Conservation (phyloP, 805 yeast genomes). For the Sugiyamaella mastotermitis region DNA sequence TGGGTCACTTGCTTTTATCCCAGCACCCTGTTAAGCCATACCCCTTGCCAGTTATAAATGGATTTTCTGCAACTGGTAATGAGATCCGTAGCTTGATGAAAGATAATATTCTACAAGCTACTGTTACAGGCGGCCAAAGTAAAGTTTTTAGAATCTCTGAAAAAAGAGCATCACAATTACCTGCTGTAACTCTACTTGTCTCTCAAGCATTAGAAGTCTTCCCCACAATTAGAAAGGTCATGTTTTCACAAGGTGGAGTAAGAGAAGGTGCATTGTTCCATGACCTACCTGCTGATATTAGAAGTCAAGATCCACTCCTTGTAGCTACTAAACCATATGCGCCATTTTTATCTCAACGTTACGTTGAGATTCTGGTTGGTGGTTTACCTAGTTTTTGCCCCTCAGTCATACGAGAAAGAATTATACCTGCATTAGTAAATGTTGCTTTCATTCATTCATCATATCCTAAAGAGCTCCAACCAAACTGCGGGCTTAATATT, state of each 20-base stretch:
- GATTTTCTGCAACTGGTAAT: constrained; percentile 52
- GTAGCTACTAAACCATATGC: constrained; percentile 70
- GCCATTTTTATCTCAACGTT: constrained; percentile 54
- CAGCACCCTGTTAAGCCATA: constrained; percentile 43
- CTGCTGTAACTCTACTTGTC: constrained; percentile 60
- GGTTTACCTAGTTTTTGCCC: constrained; percentile 43
- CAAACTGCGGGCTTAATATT: constrained; percentile 64
- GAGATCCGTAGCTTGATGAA: constrained; percentile 35
- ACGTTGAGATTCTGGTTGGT: constrained; percentile 45
- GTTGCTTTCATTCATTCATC: constrained; percentile 72
- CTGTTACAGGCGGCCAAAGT: neutral
- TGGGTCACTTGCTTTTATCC: constrained; percentile 54
- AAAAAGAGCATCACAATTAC: constrained; percentile 58
- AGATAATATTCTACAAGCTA: constrained; percentile 8
- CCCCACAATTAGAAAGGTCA: constrained; percentile 54
- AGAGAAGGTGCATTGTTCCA: constrained; percentile 71
- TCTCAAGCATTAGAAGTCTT: constrained; percentile 57
- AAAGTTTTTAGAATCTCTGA: constrained; percentile 61
- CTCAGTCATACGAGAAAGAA: constrained; percentile 46
- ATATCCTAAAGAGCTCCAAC: constrained; percentile 70
- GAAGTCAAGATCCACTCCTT: constrained; percentile 61
- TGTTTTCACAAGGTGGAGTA: constrained; percentile 72
- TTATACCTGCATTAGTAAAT: constrained; percentile 67
- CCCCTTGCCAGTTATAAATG: constrained; percentile 67
- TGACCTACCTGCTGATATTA: constrained; percentile 49